Base-by-base conservation (phyloP, 2,329 filamentous ascomycete genomes). In the Clonostachys chloroleuca region DNA sequence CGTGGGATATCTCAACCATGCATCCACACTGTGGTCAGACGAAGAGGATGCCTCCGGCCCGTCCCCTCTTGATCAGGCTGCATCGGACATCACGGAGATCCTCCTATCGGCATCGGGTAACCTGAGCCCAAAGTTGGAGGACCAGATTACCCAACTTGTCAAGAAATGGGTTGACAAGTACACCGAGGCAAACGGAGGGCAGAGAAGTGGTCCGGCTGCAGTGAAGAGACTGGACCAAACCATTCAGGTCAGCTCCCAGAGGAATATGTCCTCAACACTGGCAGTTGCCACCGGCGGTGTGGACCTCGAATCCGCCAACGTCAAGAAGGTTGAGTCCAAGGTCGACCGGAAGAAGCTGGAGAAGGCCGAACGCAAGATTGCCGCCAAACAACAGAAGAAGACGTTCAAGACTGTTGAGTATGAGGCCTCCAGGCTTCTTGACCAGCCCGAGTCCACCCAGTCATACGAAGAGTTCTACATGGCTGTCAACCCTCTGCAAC, bases 401-500 rank as follows among this genome's bases (percentile, higher is more conserved):
- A 83, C 85, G 35, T 96, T 94, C 85, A 97, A 97, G 79, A 96
- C 87, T 47, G 94, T 99, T 57, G 89, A 96, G 69, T 99, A 99
- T 66, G 94, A 99, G 72, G 89, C 94, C 1, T 97, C 94, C 12
- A 85, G 84, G 56, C 76, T 99, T 55, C 83, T 99, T 55, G 86
- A 95, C 62, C 82, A 89, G 67, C 79, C 89, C 5, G 87, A 92
- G 59, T 81, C 86, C 59, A 76, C 92, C 12, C 86, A 96, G 75
- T 95, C 90, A 39, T 99, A 99, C 65, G 94, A 99, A 70, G 94
- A 99, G 66, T 97, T 99, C 72, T 99, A 95, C 80, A 97, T 99
- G 94, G 87, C 90, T 46, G 94, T 99, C 74, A 99, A 99, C 68
- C 94, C 94, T 51, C 80, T 99, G 52, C 92, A 97, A 64, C 61